phyloP scores from a whole-genome alignment of 2,329 filamentous ascomycete genomes.

The Ascosphaera aggregata region DNA sequence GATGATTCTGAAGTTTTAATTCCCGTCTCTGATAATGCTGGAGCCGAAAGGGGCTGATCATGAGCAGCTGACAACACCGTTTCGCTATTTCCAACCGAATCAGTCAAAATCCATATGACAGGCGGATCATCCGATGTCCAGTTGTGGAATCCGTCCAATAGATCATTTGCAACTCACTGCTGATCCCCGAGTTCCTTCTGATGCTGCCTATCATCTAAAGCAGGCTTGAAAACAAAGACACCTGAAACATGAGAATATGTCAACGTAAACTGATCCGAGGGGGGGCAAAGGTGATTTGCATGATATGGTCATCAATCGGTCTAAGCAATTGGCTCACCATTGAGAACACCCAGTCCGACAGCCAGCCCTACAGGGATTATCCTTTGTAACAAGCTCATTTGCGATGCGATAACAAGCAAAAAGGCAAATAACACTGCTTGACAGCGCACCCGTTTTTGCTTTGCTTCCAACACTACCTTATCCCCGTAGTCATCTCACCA shows the following conservation, averaged over 20 bases:
- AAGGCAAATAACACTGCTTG: background rate
- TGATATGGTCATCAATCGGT: background rate
- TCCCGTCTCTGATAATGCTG: too few relatives aligned
- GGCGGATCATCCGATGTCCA: too few relatives aligned
- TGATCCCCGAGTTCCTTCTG: constrained; percentile 16
- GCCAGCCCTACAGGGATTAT: constrained; percentile 15
- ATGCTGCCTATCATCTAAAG: constrained; percentile 16
- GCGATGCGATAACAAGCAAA: background rate
- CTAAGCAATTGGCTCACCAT: constrained; percentile 10
- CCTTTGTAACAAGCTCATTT: constrained; percentile 15
- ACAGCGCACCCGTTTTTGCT: too few relatives aligned
- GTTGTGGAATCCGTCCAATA: too few relatives aligned
- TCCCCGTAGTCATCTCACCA: background rate
- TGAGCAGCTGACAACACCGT: too few relatives aligned
- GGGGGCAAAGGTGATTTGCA: background rate
- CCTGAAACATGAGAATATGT: constrained; percentile 10
- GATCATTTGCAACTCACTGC: constrained; percentile 34
- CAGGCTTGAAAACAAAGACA: constrained; percentile 21
- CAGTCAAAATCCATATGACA: too few relatives aligned
- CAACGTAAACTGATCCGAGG: too few relatives aligned
- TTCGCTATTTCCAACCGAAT: too few relatives aligned
- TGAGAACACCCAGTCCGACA: constrained; percentile 18
- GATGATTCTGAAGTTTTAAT: too few relatives aligned
- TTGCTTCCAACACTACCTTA: too few relatives aligned
- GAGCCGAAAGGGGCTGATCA: too few relatives aligned